Evolutionary conservation across 2,329 filamentous ascomycete genomes (phyloP).

Genomic region (Exophiala aquamarina): DNA sequence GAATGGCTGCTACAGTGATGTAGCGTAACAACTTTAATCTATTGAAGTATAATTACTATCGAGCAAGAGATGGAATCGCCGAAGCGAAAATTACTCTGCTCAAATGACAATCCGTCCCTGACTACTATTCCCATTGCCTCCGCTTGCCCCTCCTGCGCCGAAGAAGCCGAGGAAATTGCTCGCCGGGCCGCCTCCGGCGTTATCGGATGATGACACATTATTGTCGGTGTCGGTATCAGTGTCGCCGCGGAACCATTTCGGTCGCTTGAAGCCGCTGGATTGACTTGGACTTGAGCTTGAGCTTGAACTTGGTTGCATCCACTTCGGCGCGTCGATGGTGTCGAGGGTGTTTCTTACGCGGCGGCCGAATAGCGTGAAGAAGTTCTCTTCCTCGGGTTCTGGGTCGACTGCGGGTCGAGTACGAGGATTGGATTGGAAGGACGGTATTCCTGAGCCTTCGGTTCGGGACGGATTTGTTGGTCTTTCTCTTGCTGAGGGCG

Average conservation of each 20-base stretch:
- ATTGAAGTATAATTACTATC: no score
- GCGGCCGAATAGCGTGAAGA: slow-evolving; percentile 80
- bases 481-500: slow-evolving; percentile 27
- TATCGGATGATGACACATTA: no score
- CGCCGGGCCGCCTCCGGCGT: not conserved
- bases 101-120: slow-evolving; percentile 16
- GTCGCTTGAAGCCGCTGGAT: slow-evolving; percentile 65
- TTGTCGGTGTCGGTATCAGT: slow-evolving; percentile 33
- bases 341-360: slow-evolving; percentile 92
- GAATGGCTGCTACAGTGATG: no score
- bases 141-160: not conserved
- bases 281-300: slow-evolving; percentile 43
- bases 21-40: no score
- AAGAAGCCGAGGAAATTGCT: slow-evolving; percentile 20
- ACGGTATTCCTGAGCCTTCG: no score
- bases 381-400: slow-evolving; percentile 72
- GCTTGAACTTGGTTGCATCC: slow-evolving; percentile 57
- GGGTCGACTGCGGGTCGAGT: slow-evolving; percentile 46
- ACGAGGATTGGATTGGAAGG: slow-evolving; percentile 32
- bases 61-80: no score
- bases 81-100: no score
- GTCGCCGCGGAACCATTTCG: slow-evolving; percentile 68
- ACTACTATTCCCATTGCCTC: slow-evolving; percentile 3
- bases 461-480: slow-evolving; percentile 6
- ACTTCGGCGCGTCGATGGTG: slow-evolving; percentile 74